Percentiles rank a stretch among this genome's conserved stretches.
Conservation (phyloP, 208 protist species). For the Acanthamoeba sp. region DNA sequence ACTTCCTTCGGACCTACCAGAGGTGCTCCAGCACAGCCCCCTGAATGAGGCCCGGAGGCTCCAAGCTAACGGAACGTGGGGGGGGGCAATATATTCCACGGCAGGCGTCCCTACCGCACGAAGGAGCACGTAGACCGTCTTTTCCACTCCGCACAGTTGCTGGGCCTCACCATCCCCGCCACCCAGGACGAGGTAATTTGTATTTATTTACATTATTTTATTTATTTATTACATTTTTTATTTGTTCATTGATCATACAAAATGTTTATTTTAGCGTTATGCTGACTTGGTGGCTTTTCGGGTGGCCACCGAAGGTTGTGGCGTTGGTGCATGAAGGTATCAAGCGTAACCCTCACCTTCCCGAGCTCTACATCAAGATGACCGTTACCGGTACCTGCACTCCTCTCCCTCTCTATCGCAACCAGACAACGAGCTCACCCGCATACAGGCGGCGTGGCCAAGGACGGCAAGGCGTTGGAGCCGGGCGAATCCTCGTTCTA, state of each 20-base stretch:
- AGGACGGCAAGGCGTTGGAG: conserved; percentile 8
- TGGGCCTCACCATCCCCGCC: background rate
- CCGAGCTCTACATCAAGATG: conserved; percentile 34
- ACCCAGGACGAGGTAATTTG: background rate
- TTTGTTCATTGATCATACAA: too few species aligned
- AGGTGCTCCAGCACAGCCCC: background rate
- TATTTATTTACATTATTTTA: too few species aligned
- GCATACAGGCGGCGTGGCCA: conserved; percentile 5
- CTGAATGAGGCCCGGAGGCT: too few species aligned
- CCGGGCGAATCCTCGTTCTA: conserved; percentile 13
- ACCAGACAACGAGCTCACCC: too few species aligned
- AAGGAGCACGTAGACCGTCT: conserved; percentile 18
- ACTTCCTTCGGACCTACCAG: conserved; percentile 19
- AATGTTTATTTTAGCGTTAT: too few species aligned
- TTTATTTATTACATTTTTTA: too few species aligned
- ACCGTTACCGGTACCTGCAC: background rate
- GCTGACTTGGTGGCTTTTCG: background rate
- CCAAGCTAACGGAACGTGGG: too few species aligned
- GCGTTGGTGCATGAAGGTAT: conserved; percentile 25
- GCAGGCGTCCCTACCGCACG: background rate
- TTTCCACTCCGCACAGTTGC: background rate
- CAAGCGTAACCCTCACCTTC: background rate
- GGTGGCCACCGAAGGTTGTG: background rate
- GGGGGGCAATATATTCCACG: background rate
- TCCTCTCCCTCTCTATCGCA: background rate